Percentiles rank a stretch among this genome's conserved stretches.
phyloP scores from a whole-genome alignment of 73 alveolate genomes.

The Urostyla sp. region DNA sequence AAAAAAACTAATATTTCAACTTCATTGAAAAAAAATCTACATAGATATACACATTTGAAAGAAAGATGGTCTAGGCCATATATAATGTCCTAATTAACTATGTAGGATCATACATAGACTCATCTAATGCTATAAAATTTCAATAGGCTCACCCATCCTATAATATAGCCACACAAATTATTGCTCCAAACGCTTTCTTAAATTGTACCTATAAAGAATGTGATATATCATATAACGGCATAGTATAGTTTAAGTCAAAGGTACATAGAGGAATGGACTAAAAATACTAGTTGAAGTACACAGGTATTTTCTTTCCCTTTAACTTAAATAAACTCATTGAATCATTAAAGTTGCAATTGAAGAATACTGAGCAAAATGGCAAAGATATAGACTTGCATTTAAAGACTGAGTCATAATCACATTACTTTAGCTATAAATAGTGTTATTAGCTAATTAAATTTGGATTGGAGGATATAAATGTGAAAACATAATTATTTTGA shows the following conservation, averaged over 20 bases:
- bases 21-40: slow-evolving; percentile 11
- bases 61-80: slow-evolving; percentile 20
- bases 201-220: slow-evolving; percentile 54
- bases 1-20: slow-evolving; percentile 10
- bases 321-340: too few species aligned
- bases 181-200: slow-evolving; percentile 44
- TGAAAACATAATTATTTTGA: too few species aligned
- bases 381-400: too few species aligned
- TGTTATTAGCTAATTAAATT: too few species aligned
- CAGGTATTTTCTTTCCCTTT: slow-evolving; percentile 33
- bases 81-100: slow-evolving; percentile 19
- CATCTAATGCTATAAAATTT: not conserved
- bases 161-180: slow-evolving; percentile 14
- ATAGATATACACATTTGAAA: slow-evolving; percentile 14
- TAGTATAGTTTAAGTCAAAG: too few species aligned
- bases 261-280: not conserved
- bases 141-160: too few species aligned
- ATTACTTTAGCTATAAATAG: too few species aligned
- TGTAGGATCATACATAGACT: slow-evolving; percentile 9
- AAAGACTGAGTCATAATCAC: too few species aligned
- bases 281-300: slow-evolving; percentile 30
- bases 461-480: too few species aligned
- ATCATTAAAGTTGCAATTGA: too few species aligned
- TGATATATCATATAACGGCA: slow-evolving; percentile 24
- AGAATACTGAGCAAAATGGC: too few species aligned